phyloP scores from a whole-genome alignment of 2,329 filamentous ascomycete genomes.

The Purpureocillium lavendulum region DNA sequence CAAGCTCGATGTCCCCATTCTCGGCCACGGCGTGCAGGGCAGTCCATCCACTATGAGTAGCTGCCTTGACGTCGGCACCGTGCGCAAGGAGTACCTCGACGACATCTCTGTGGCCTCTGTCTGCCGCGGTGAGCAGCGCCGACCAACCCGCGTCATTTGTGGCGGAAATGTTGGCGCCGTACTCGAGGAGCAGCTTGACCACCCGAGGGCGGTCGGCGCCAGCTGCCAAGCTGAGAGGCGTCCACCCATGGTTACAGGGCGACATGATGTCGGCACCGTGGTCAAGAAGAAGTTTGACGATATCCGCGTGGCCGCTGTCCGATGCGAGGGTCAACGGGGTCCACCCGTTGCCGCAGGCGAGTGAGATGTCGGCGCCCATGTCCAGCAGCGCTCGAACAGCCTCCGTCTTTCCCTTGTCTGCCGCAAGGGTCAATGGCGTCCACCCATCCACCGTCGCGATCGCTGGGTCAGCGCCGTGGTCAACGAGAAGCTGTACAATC shows the following conservation, averaged over 20 bases:
- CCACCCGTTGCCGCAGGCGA: conserved; percentile 4
- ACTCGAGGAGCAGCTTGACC: conserved; percentile 9
- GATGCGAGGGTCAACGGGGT: conserved; percentile 3
- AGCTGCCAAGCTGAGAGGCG: conserved; percentile 1
- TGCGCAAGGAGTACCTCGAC: conserved; percentile 1
- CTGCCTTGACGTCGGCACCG: not conserved
- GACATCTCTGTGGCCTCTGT: not conserved
- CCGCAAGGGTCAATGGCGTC: conserved; percentile 6
- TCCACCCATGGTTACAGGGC: conserved; percentile 4
- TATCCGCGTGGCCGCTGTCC: conserved; percentile 1
- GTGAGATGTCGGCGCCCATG: conserved; percentile 3
- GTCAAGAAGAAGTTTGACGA: conserved; percentile 5
- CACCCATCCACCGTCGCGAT: conserved; percentile 6
- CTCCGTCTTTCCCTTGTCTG: conserved; percentile 3
- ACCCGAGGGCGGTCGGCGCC: not conserved
- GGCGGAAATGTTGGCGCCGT: conserved; percentile 1
- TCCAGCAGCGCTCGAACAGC: conserved; percentile 1
- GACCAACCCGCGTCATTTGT: not conserved
- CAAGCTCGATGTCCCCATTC: not conserved
- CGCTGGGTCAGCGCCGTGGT: conserved; percentile 2
- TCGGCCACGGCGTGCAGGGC: not conserved
- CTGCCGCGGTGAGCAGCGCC: not conserved
- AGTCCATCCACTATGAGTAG: conserved; percentile 1
- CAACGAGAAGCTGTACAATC: conserved; percentile 4
- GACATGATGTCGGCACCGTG: conserved; percentile 3